A percentile compares a stretch with the other conserved stretches of the same genome.
phyloP scores from a whole-genome alignment of 1,284 basidiomycete genomes.

The Ganoderma sinense region DNA sequence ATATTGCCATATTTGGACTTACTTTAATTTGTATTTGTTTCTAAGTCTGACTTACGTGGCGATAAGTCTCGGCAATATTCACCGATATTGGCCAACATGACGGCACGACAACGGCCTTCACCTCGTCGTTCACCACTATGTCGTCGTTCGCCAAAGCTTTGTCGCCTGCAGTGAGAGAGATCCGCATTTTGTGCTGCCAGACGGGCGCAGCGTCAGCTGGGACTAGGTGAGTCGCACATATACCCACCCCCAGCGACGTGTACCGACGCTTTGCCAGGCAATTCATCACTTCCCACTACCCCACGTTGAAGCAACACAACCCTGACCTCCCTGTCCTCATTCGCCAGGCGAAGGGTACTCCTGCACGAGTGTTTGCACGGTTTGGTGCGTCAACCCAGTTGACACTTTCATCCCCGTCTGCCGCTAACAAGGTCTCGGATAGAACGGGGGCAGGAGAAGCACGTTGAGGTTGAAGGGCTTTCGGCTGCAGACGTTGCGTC shows the following conservation, averaged over 20 bases:
- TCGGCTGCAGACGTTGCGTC: slow-evolving; percentile 73
- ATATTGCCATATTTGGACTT: background rate
- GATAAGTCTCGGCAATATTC: background rate
- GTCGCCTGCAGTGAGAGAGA: slow-evolving; percentile 85
- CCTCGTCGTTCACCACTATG: slow-evolving; percentile 47
- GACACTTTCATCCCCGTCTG: background rate
- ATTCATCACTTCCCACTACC: slow-evolving; percentile 86
- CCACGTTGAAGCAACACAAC: slow-evolving; percentile 86
- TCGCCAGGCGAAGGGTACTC: slow-evolving; percentile 89
- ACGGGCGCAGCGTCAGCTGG: slow-evolving; percentile 81
- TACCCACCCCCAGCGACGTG: background rate
- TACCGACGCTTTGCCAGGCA: slow-evolving; percentile 55
- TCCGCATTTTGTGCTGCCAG: slow-evolving; percentile 89
- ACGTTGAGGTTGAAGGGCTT: slow-evolving; percentile 83
- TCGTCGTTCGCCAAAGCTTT: slow-evolving; percentile 79
- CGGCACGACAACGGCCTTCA: background rate
- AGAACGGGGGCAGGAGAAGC: slow-evolving; percentile 84
- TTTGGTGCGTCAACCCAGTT: slow-evolving; percentile 71
- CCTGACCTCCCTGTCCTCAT: slow-evolving; percentile 92
- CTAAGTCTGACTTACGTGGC: background rate
- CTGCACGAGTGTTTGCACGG: slow-evolving; percentile 88
- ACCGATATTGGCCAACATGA: background rate
- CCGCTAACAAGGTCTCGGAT: slow-evolving; percentile 14
- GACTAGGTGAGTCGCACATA: slow-evolving; percentile 66
- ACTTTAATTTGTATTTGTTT: background rate